Conservation (phyloP, 129 eudicot species). For the Solidago caesia region DNA sequence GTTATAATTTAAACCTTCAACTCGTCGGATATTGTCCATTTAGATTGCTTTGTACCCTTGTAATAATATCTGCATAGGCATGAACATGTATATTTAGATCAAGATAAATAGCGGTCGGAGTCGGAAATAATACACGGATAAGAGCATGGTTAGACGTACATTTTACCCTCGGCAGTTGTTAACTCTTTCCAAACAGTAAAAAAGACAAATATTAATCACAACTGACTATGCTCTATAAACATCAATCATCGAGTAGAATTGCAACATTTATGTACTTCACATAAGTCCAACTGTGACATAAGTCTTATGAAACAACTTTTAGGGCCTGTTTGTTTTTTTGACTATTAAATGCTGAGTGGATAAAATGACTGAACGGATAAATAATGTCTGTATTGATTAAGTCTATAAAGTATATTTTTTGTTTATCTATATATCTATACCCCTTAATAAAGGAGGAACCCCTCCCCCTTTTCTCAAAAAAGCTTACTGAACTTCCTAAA, state of each 20-base stretch:
- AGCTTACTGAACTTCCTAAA: no score
- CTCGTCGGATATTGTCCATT: conserved; percentile 94
- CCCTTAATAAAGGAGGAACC: no score
- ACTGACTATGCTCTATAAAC: not conserved
- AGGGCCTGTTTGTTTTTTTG: no score
- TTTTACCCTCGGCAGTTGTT: conserved; percentile 91
- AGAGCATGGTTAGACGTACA: conserved; percentile 43
- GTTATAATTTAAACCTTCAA: conserved; percentile 54
- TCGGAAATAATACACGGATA: not conserved
- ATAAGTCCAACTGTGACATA: no score
- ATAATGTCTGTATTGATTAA: no score
- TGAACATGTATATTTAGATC: not conserved
- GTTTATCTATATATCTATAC: no score
- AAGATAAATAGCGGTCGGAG: not conserved
- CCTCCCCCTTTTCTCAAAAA: no score
- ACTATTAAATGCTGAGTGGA: no score
- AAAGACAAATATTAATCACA: not conserved
- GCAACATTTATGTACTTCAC: no score
- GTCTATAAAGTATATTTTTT: no score
- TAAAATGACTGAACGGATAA: no score
- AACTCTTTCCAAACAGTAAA: conserved; percentile 92
- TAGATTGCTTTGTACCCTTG: conserved; percentile 87
- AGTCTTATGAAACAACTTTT: no score
- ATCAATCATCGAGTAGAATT: not conserved
- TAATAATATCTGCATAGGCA: conserved; percentile 69